A percentile compares a stretch with the other conserved stretches of the same genome.
phyloP scores from a whole-genome alignment of 1,284 basidiomycete species.

The Sporisorium scitamineum region DNA sequence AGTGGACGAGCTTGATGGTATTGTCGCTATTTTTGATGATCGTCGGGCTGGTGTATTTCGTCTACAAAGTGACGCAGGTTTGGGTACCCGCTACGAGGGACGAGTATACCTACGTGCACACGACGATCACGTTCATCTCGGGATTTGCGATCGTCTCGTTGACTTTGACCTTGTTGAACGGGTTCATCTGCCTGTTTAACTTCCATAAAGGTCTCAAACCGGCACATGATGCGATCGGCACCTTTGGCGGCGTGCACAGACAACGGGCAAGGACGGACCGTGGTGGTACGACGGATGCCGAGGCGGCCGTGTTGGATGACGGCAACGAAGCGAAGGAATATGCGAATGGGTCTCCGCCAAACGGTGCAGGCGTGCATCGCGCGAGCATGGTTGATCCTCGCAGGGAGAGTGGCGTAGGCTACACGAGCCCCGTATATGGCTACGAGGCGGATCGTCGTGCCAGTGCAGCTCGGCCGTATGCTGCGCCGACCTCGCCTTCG shows the following conservation, averaged over 20 bases:
- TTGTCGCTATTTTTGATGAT: constrained; percentile 51
- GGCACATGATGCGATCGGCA: constrained; percentile 56
- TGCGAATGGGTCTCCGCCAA: background rate
- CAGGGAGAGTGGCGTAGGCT: background rate
- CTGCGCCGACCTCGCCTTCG: no score
- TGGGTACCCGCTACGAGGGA: constrained; percentile 49
- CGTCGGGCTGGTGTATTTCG: constrained; percentile 54
- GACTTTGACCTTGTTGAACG: constrained; percentile 43
- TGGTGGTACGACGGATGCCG: background rate
- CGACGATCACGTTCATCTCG: constrained; percentile 60
- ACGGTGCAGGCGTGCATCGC: constrained; percentile 1
- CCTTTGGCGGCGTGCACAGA: constrained; percentile 45
- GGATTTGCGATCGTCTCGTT: constrained; percentile 52
- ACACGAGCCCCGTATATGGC: background rate
- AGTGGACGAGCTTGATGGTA: constrained; percentile 56
- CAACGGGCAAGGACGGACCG: constrained; percentile 13
- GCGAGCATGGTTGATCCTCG: constrained; percentile 5
- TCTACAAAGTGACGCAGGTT: constrained; percentile 54
- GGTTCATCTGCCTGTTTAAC: constrained; percentile 57
- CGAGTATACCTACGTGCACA: constrained; percentile 53
- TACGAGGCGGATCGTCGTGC: background rate
- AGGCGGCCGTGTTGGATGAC: constrained; percentile 19
- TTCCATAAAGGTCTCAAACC: constrained; percentile 56
- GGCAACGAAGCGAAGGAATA: constrained; percentile 22
- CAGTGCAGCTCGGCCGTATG: background rate